phyloP scores from a whole-genome alignment of 805 yeast genomes.

The Metschnikowia drakensbergensis region DNA sequence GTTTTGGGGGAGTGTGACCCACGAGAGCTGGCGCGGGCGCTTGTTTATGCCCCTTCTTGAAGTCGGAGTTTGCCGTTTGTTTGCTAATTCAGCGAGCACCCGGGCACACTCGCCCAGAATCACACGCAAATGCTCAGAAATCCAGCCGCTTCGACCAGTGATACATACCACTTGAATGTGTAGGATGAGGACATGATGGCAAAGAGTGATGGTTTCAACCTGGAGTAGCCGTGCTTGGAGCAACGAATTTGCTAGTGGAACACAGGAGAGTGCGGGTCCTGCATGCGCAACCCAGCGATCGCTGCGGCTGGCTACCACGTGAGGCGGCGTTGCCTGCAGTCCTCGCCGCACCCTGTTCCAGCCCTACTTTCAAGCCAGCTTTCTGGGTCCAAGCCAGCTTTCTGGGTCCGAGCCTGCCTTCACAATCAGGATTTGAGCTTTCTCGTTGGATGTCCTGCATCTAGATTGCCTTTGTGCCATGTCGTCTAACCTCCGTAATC shows the following conservation, averaged over 20 bases:
- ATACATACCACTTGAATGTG: conserved; percentile 40
- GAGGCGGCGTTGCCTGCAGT: background rate
- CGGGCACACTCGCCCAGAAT: background rate
- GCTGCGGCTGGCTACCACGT: conserved; percentile 1
- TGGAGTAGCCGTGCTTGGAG: background rate
- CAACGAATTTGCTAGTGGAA: background rate
- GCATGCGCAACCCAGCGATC: background rate
- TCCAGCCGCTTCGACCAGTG: no score
- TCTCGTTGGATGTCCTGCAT: no score
- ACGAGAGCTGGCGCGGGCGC: no score
- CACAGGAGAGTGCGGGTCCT: conserved; percentile 1
- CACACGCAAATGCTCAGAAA: background rate
- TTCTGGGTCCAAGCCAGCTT: no score
- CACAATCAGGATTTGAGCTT: no score
- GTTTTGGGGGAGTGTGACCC: no score
- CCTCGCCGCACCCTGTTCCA: no score
- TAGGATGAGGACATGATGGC: conserved; percentile 29
- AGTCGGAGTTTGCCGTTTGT: background rate
- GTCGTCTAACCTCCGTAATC: no score
- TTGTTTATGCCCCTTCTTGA: no score
- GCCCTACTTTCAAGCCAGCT: no score
- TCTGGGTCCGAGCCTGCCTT: no score
- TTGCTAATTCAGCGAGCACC: background rate
- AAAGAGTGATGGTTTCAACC: conserved; percentile 3
- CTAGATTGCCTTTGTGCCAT: no score